Base-by-base conservation (phyloP, 2,329 filamentous ascomycete genomes). In the Pyrenochaeta sp. region DNA sequence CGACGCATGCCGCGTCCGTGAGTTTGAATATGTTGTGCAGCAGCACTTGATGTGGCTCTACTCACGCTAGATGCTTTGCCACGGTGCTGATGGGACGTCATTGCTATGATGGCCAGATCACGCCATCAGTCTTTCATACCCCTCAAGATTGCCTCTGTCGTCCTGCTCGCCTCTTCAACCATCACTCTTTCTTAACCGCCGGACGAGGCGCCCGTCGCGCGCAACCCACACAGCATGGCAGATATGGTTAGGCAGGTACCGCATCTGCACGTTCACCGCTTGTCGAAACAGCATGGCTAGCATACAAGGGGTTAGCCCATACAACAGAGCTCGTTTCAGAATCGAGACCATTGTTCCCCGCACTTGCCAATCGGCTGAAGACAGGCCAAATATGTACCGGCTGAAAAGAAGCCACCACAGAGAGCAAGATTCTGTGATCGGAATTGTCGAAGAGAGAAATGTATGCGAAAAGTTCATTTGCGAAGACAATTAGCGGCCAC, bases 221-320 rank as follows among this genome's bases (percentile, higher is more conserved):
- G 56, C 63, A 64, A 54, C 53, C 48, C 56, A 62, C 56, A 44
- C 50, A 51, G 46, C 50, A 52, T 50, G 50, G 58, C 63, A 58
- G 56, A 61, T 55, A 50, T 50, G 61, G 61, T 61, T 64, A 66
- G 63, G 50, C 61, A 66, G 63, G 63, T 61, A 66, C 63, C 49
- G 52, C 54, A 54, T 50, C 60, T 61, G 56, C 58, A 66, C 64
- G 61, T 65, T 64, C 68, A 71, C 68, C 68, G 68, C 68, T 61
- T 64, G 57, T 65, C 62, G 52, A 66, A 68, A 67, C 62, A 52
- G 46, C 15, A 22, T 50, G 39, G 52, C 63, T 69, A 67, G 55
- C 40, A 34, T 52, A 40, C 34, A 52, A 56, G 34, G 32, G 58
- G 61, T 42, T 61, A 66, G 59, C 45, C 19, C 22, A 19, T 22